A percentile compares a stretch with the other conserved stretches of the same genome.
phyloP scores from a whole-genome alignment of 495 filamentous ascomycete genomes.

The Aspergillus bertholletiae region DNA sequence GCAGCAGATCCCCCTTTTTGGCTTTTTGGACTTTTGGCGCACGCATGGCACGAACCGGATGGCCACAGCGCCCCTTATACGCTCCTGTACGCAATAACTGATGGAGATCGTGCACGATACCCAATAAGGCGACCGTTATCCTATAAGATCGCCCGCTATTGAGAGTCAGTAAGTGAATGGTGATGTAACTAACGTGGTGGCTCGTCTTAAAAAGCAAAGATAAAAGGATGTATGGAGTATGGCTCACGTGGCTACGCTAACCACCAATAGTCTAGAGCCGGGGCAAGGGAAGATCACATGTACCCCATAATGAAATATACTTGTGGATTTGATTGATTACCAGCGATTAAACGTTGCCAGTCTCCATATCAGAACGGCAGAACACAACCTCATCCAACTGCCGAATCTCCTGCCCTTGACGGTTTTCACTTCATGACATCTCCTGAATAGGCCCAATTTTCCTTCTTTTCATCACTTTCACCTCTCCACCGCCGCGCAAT shows the following conservation, averaged over 20 bases:
- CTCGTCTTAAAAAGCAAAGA: no score
- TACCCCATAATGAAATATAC: background rate
- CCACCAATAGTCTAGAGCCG: background rate
- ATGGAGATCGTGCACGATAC: background rate
- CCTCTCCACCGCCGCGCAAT: background rate
- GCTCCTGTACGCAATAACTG: background rate
- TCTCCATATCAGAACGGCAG: background rate
- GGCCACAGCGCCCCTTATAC: background rate
- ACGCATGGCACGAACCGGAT: background rate
- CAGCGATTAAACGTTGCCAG: background rate
- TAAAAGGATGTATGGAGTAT: no score
- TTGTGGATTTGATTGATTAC: background rate
- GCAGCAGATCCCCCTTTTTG: background rate
- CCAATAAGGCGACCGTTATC: background rate
- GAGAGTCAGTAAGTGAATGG: background rate
- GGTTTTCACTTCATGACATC: background rate
- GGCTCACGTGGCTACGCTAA: background rate
- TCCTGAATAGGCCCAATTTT: background rate
- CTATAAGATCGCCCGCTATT: background rate
- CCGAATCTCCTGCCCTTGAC: background rate
- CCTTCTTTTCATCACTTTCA: background rate
- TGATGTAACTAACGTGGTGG: background rate
- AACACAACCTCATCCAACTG: background rate
- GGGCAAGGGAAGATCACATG: background rate
- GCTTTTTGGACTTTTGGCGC: no score